Evolutionary conservation across 495 filamentous ascomycete genomes (phyloP), one percentile per base, ranked within the genome.

Genomic region (Aspergillus homomorphus): DNA sequence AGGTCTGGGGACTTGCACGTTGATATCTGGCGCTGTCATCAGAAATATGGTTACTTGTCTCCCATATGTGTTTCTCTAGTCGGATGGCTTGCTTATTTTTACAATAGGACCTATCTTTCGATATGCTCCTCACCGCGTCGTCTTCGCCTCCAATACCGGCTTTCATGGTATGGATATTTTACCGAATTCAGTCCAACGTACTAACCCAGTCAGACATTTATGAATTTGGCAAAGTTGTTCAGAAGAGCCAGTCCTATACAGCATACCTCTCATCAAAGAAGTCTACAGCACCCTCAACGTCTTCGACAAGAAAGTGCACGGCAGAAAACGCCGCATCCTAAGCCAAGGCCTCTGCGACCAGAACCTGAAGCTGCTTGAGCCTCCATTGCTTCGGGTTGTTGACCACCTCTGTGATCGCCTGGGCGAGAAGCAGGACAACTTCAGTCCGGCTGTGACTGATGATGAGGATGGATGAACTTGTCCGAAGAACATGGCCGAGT

Each of bases 261-360:
- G 42, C 42, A 44, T 44, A 9, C 66, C 67, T 7, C 67, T 73
- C 53, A 64, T 67, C 3, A 65, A 67, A 12, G 67, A 66, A 2
- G 68, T 66, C 3, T 55, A 64, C 44, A 78, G 71, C 55, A 76
- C 69, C 3, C 66, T 74, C 50, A 77, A 66, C 45, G 45, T 52
- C 5, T 66, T 72, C 48, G 64, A 73, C 44, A 77, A 77, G 56
- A 45, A 59, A 23, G 63, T 68, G 38, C 77, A 79, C 43, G 71
- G 56, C 12, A 4, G 42, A 18, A 44, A 44, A 18, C 42, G 42
- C 19, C 42, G 42, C 12, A 3, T 44, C 42, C 42, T 44, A 15
- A 44, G 42, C 12, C 42, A 44, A 14, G 42, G 42, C 4, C 42
- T 44, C 15, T 44, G 15, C 15, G 42, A 44, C 42, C 42, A 44